Conservation (phyloP, 2,329 filamentous ascomycete species). For the Orbilia quercus region DNA sequence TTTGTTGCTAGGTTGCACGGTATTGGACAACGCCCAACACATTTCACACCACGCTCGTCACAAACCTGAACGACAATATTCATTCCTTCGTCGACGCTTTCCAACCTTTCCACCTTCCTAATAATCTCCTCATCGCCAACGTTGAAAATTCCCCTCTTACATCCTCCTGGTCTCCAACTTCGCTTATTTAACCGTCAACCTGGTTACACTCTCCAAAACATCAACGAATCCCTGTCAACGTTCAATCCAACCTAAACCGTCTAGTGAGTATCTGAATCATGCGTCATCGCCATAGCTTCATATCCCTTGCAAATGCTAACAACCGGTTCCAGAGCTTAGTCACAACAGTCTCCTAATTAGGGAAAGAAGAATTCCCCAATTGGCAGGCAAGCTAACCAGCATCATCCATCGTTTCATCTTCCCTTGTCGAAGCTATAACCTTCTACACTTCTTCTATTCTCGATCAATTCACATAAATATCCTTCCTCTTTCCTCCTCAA, state of each 20-base stretch:
- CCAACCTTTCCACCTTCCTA: neutral
- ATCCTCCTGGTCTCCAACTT: constrained; percentile 16
- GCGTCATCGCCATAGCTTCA: neutral
- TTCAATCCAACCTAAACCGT: neutral
- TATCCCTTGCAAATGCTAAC: neutral
- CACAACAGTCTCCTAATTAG: too few relatives aligned
- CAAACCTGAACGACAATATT: too few relatives aligned
- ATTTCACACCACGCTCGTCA: constrained; percentile 34
- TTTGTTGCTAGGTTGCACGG: constrained; percentile 22
- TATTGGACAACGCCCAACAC: constrained; percentile 33
- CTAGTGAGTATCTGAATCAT: constrained; percentile 3
- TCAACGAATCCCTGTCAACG: neutral
- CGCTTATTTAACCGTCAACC: neutral
- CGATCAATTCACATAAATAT: too few relatives aligned
- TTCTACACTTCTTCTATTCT: too few relatives aligned
- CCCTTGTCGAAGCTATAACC: too few relatives aligned
- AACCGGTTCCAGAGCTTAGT: too few relatives aligned
- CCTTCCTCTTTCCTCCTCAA: constrained; percentile 4
- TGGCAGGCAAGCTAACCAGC: too few relatives aligned
- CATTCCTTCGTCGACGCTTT: constrained; percentile 22
- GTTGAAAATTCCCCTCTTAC: neutral
- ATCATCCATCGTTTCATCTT: too few relatives aligned
- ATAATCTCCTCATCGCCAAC: constrained; percentile 5
- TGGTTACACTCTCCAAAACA: neutral
- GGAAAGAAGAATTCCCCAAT: too few relatives aligned